Evolutionary conservation across 2,329 filamentous ascomycete genomes (phyloP).

Genomic region (Diatrype stigma): DNA sequence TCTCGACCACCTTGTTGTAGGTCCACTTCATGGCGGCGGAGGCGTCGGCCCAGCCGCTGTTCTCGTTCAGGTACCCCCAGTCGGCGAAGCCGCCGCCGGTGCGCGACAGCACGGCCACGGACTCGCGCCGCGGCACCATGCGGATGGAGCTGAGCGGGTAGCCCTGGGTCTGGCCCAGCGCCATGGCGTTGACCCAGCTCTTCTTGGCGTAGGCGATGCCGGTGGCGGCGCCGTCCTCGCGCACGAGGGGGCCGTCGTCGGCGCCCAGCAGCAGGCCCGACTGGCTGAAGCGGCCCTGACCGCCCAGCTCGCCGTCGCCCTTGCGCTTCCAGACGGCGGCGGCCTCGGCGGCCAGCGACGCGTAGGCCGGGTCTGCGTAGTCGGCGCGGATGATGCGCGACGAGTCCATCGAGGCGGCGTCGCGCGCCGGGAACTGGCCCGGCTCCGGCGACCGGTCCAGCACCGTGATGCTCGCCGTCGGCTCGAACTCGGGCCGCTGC

Average conservation of each 20-base stretch:
- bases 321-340: conserved; percentile 64
- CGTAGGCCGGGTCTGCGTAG: conserved; percentile 77
- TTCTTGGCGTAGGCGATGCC: conserved; percentile 55
- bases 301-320: conserved; percentile 52
- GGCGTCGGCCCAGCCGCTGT: conserved; percentile 78
- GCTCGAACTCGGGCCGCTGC: conserved; percentile 51
- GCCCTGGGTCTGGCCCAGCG: conserved; percentile 39
- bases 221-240: conserved; percentile 36
- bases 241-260: conserved; percentile 33
- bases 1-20: conserved; percentile 47
- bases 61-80: conserved; percentile 70
- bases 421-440: conserved; percentile 54
- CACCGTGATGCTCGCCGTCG: conserved; percentile 52
- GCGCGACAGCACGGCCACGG: conserved; percentile 41
- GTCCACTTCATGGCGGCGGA: conserved; percentile 65
- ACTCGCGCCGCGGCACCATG: conserved; percentile 39
- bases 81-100: conserved; percentile 52
- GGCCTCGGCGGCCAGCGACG: conserved; percentile 66
- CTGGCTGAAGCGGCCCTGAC: conserved; percentile 65
- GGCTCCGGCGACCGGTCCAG: conserved; percentile 48
- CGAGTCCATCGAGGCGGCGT: conserved; percentile 58
- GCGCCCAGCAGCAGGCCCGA: conserved; percentile 64
- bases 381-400: conserved; percentile 67
- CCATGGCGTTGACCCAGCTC: conserved; percentile 58
- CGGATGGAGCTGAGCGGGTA: conserved; percentile 35